Base-by-base conservation (phyloP, 164 flowering plant genomes). In the Protea cynaroides region DNA sequence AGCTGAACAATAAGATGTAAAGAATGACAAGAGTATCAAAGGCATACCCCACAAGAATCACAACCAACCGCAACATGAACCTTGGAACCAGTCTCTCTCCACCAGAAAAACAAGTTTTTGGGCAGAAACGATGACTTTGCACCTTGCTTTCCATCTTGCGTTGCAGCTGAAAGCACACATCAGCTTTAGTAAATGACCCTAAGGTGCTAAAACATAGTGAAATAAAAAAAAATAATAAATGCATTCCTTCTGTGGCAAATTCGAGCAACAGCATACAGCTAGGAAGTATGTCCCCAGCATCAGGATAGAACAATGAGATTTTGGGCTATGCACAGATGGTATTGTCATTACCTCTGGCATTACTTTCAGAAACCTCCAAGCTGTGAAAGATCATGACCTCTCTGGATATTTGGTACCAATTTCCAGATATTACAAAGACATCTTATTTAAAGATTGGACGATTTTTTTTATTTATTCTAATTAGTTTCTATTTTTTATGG, bases 21-120 rank as follows among this genome's bases (percentile, higher is more conserved):
- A 4, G 52, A 49, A 49, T 15, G 3, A 15, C 6, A 49, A 19
- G n/a, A 49, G 6, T 49, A 18, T 13, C 1, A 15, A 49, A 49
- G 4, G 15, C 7, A 18, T 49, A 49, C 52, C 52, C 52, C 52
- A 49, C 52, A 49, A 15, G 52, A 49, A 49, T 49, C 52, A 49
- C 52, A 49, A 15, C 52, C 52, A 49, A 13, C 17, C 67, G 75
- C 76, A 63, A 58, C 0, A 66, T 90, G 96, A 58, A 83, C 74
- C 7, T 63, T 72, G 44, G 79, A 47, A 0, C 67, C 70, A 67
- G 54, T 65, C 7, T 72, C 69, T 9, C 25, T 25, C 79, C 65
- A 74, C 71, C 68, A 68, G 43, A 72, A 63, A 12, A 61, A 25
- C 68, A 54, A 51, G 47, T 69, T 58, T 54, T 60, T 60, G n/a